phyloP scores from a whole-genome alignment of 441 rosid species.

The Macaranga tanarius region DNA sequence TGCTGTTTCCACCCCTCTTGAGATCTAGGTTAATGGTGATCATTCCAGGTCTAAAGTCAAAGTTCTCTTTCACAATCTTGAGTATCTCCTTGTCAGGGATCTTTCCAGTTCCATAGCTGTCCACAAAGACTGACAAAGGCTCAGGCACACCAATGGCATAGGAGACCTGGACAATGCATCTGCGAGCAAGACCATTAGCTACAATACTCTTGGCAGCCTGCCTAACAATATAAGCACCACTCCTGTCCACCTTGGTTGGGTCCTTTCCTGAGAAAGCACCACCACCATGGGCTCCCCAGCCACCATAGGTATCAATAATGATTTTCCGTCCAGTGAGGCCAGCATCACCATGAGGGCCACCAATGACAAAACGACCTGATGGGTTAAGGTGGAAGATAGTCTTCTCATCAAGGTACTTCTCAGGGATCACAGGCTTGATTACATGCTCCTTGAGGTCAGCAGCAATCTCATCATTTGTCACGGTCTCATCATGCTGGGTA shows the following conservation, averaged over 20 bases:
- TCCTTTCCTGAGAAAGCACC: constrained; percentile 72
- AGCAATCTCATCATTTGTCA: constrained; percentile 69
- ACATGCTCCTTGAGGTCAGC: constrained; percentile 79
- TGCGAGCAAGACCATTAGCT: constrained; percentile 67
- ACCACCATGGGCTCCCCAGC: constrained; percentile 72
- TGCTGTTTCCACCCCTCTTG: constrained; percentile 47
- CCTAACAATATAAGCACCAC: constrained; percentile 65
- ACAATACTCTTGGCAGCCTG: constrained; percentile 85
- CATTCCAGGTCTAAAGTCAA: constrained; percentile 48
- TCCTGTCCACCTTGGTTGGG: constrained; percentile 69
- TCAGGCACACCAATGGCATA: constrained; percentile 79
- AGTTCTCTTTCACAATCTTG: constrained; percentile 54
- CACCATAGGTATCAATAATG: constrained; percentile 68
- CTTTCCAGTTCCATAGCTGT: constrained; percentile 62
- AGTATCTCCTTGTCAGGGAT: constrained; percentile 76
- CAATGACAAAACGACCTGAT: constrained; percentile 73
- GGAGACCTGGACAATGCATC: constrained; percentile 75
- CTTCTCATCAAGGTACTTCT: constrained; percentile 75
- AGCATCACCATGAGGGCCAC: constrained; percentile 79
- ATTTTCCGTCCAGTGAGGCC: constrained; percentile 81
- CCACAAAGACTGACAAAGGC: constrained; percentile 70
- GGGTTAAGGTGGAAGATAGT: constrained; percentile 84
- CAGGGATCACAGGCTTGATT: constrained; percentile 67
- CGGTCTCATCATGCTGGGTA: constrained; percentile 83
- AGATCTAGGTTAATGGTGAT: constrained; percentile 45